These are phyloP conservation scores for Pseudocercospora ulei DNA, from an alignment of 2,329 filamentous ascomycete species.

Conservation along the genomic window DNA sequence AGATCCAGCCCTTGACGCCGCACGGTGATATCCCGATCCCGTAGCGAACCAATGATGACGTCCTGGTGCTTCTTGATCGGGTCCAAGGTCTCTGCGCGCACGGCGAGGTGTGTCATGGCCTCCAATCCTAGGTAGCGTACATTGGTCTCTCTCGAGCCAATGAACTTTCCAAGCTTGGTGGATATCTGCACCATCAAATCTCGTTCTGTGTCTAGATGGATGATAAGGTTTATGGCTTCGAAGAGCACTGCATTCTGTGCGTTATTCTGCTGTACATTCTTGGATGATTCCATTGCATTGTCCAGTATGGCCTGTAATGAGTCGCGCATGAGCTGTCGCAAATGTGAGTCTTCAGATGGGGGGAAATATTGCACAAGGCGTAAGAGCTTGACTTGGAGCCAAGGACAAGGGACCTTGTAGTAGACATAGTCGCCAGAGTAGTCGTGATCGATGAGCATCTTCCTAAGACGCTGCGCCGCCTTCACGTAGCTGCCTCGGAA, in stretches of 20 bases:
- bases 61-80: slow-evolving; percentile 97
- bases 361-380: slow-evolving; percentile 91
- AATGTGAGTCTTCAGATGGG: slow-evolving; percentile 86
- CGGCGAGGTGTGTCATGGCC: slow-evolving; percentile 95
- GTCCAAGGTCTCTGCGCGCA: slow-evolving; percentile 83
- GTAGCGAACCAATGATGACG: slow-evolving; percentile 86
- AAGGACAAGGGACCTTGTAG: slow-evolving; percentile 98
- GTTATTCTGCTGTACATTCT: slow-evolving; percentile 99
- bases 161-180: slow-evolving; percentile 80
- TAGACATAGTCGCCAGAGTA: slow-evolving; percentile 88
- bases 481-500: slow-evolving; percentile 94
- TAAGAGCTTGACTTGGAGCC: slow-evolving; percentile 92
- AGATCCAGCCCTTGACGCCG: slow-evolving; percentile 89
- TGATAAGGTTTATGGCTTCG: slow-evolving; percentile 96
- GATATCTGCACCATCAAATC: slow-evolving; percentile 95
- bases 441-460: slow-evolving; percentile 81
- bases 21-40: slow-evolving; percentile 94
- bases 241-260: slow-evolving; percentile 96
- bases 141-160: slow-evolving; percentile 93
- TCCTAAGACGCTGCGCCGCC: slow-evolving; percentile 78
- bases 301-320: slow-evolving; percentile 86
- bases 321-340: slow-evolving; percentile 83
- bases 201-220: slow-evolving; percentile 91
- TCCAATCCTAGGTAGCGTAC: slow-evolving; percentile 92
- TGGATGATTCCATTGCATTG: slow-evolving; percentile 81